Base-by-base conservation (phyloP, 257 asterid species). In the Solanum stenotomum region DNA sequence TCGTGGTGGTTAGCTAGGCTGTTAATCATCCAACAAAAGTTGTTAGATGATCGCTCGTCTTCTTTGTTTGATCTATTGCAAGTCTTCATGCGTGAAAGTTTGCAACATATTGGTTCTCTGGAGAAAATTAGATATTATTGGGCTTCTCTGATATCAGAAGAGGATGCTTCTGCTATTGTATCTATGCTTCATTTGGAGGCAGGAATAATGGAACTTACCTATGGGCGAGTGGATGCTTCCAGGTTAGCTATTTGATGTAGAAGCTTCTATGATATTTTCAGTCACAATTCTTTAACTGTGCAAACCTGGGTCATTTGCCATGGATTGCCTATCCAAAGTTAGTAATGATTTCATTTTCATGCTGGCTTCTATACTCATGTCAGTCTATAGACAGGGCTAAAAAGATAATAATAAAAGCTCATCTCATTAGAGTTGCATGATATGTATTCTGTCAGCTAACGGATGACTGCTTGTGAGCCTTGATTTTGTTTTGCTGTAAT, bases 1-100 rank as follows among this genome's bases (percentile, higher is more conserved):
- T 86, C 98, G 29, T 97, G 99, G 99, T 97, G 99, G 99, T 88
- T 96, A 88, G 94, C 94, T 82, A 93, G 99, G 92, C 87, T 93
- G 91, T 87, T 96, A 70, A 94, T 94, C 94, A 37, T 94, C 91
- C 99, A 97, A 87, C 99, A 97, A 94, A 96, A 91, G 87, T 85
- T 97, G 91, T 91, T 97, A 92, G 98, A 93, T 88, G 98, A 90
- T 42, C 98, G 92, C 27, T 94, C 98, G 10, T 96, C 99, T n/a
- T 89, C 89, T 89, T 92, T 97, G 89, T 97, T 92, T 89, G 96
- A 97, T 90, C 91, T 95, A 86, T 89, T 95, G 90, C 98, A 96
- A 93, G 98, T 97, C 23, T 91, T 52, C 90, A 92, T 76, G 79
- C 89, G 42, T 86, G 96, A 95, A 92, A 90, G 92, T 84, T 88